A percentile compares a stretch with the other conserved stretches of the same genome.
Conservation (phyloP, 78 protist species). For the Pelomyxa schiedti region DNA sequence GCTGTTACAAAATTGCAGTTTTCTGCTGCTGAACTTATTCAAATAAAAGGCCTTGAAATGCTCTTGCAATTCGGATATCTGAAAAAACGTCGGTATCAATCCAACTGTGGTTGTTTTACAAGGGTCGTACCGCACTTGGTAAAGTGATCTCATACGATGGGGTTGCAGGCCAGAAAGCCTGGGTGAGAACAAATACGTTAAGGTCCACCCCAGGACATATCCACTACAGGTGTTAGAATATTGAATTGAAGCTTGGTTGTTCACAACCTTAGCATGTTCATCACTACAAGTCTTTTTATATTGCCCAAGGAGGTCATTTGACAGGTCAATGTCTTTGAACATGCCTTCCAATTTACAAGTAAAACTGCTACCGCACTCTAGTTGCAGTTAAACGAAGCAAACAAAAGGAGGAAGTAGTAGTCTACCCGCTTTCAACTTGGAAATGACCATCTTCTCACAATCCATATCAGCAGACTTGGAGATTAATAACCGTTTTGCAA, state of each 20-base stretch:
- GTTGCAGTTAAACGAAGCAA: neutral
- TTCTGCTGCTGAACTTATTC: conserved; percentile 53
- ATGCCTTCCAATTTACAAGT: conserved; percentile 88
- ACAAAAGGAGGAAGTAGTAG: neutral
- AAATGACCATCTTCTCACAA: conserved; percentile 73
- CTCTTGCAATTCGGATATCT: conserved; percentile 38
- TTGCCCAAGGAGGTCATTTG: conserved; percentile 46
- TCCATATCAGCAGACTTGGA: conserved; percentile 63
- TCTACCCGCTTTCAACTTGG: conserved; percentile 63
- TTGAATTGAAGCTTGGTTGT: neutral
- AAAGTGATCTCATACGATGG: conserved; percentile 15
- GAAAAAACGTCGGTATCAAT: neutral
- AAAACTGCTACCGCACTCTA: conserved; percentile 80
- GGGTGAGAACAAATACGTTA: conserved; percentile 72
- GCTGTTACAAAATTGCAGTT: conserved; percentile 75
- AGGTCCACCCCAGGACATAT: conserved; percentile 25
- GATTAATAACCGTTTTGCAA: conserved; percentile 83
- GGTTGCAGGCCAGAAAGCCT: conserved; percentile 77
- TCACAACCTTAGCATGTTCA: too few relatives aligned
- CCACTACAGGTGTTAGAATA: neutral
- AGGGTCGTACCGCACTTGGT: conserved; percentile 33
- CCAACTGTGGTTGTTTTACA: neutral
- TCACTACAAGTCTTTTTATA: too few relatives aligned
- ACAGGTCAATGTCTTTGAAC: conserved; percentile 85
- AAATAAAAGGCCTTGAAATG: conserved; percentile 55